phyloP scores from a whole-genome alignment of 2,329 filamentous ascomycete genomes.

The Penicillium digitatum region DNA sequence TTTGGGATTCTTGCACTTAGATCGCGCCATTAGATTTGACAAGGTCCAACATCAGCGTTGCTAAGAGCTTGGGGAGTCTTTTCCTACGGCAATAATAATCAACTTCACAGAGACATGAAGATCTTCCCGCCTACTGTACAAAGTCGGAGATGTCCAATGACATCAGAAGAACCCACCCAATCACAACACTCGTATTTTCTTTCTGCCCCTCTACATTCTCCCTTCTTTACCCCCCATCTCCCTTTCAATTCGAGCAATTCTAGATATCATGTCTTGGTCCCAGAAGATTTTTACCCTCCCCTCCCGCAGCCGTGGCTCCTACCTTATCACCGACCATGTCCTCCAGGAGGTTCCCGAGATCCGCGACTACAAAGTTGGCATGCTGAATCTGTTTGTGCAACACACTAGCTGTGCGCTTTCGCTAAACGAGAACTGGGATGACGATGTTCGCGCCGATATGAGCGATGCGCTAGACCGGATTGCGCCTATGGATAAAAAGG shows the following conservation, averaged over 20 bases:
- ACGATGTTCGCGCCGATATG: constrained; percentile 89
- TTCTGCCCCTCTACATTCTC: background rate
- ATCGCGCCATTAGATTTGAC: no score
- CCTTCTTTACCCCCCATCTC: constrained; percentile 23
- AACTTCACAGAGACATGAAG: background rate
- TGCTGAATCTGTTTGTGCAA: constrained; percentile 88
- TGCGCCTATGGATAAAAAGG: constrained; percentile 74
- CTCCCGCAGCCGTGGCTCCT: constrained; percentile 71
- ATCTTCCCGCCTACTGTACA: background rate
- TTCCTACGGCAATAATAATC: no score
- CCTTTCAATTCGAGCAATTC: constrained; percentile 2
- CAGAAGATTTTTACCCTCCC: constrained; percentile 84
- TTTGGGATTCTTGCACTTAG: no score
- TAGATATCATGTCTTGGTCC: constrained; percentile 60
- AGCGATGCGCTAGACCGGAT: constrained; percentile 87
- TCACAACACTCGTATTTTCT: constrained; percentile 47
- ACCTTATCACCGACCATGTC: constrained; percentile 81
- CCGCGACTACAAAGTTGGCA: constrained; percentile 73
- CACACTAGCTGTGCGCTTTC: constrained; percentile 89
- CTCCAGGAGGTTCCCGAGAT: constrained; percentile 72
- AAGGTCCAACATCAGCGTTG: no score
- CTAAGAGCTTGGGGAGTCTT: no score
- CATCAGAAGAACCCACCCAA: constrained; percentile 39
- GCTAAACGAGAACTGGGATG: constrained; percentile 88
- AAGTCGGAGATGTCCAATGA: constrained; percentile 16